Base-by-base conservation (phyloP, 768 basidiomycete species). In the Pulveroboletus frians region DNA sequence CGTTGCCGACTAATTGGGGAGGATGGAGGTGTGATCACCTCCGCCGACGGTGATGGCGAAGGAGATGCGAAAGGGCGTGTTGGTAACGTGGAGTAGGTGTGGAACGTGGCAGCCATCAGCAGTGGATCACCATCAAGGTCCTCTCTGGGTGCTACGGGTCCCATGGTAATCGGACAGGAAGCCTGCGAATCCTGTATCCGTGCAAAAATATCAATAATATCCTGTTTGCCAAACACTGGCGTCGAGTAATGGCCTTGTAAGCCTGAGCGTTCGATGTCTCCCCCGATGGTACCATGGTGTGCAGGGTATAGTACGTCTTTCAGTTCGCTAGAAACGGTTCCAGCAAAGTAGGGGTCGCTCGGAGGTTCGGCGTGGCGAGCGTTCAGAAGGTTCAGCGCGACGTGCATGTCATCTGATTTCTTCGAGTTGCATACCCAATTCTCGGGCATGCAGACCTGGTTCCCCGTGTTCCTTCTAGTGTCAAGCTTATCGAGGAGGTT, bases 61-160 rank as follows among this genome's bases (percentile, higher is more conserved):
- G 63, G 69, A 37, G 59, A 55, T 15, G 67, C 60, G 23, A 68
- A 60, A 30, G 50, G 49, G 21, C 63, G 69, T 14, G 60, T 53
- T 8, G 55, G 55, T 11, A 67, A 44, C 36, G 65, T 60, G 46
- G 67, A 54, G 55, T 52, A 69, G 21, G 63, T 56, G 37, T 55
- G 46, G 47, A 52, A 60, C 35, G 62, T 51, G 42, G 59, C 47
- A 50, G 49, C 34, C 27, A 29, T 54, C 47, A 48, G 4, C 9
- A 26, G 8, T 18, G 58, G 62, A 34, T 67, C 55, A 39, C 41
- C 60, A 29, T 56, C 50, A 29, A 32, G 30, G 39, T 66, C 55
- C 41, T 54, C 54, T 50, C 55, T 43, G 39, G 52, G 48, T 29
- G 29, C 29, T 18, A 39, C 30, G 35, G 47, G 51, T 14, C 46